Evolutionary conservation across 2,329 filamentous ascomycete genomes (phyloP), one percentile per base, ranked within the genome.

Genomic region (Lasiodiplodia gonubiensis): DNA sequence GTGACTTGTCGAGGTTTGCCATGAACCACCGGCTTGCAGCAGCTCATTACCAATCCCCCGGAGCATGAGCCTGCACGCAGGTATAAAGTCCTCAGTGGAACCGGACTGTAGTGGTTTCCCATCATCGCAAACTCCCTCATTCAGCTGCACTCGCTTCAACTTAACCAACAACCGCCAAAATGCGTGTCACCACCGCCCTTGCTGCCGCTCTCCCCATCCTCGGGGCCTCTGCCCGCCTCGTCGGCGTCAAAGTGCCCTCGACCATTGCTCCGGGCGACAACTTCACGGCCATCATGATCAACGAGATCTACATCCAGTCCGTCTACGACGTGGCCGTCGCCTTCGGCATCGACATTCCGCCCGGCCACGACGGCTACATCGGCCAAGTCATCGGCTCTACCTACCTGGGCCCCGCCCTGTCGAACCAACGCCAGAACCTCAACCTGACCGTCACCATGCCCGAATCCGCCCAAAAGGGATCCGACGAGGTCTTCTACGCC

Each of bases 321-420:
- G 79, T 83, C 35, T 72, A 77, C 70, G 82, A 85, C 69, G 74
- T 84, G 2, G 77, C 81, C 64, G 77, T 84, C 11, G 80, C 79
- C 33, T 82, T 82, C 70, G 83, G 83, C 46, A 79, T 76, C 69
- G 60, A 69, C 3, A 57, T 71, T 1, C 68, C 71, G 1, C 64
- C 70, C 1, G 73, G 77, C 70, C 77, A 70, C 68, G 71, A 72
- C 0, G 67, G 68, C 10, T 70, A 71, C 4, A 71, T 83, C 0
- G 80, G 81, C 21, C 60, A 30, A 1, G 72, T 76, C 30, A 33
- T 74, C 2, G 69, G 70, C 16, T 78, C 75, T 0, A 70, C 74
- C 55, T 80, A 80, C 68, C 76, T 83, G 1, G 81, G 80, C 23
- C 77, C 78, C 25, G 69, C 76, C 21, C 69, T 72, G 51, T 73